phyloP scores from a whole-genome alignment of 176 grass and related monocot genomes.

The Saccharum spontaneum region DNA sequence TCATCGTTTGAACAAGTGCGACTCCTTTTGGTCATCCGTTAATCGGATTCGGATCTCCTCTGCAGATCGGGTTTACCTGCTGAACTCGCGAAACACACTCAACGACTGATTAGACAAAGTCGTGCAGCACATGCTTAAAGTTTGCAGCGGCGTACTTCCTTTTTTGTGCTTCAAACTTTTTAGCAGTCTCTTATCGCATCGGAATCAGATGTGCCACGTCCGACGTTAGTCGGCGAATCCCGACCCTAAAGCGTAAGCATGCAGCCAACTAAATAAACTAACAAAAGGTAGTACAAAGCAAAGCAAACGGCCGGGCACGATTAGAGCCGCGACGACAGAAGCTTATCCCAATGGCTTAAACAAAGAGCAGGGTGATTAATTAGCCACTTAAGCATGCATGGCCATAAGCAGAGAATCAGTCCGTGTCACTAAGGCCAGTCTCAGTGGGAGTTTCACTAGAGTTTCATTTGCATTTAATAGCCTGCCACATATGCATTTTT shows the following conservation, averaged over 20 bases:
- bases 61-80: neutral
- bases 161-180: neutral
- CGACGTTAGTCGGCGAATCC: slow-evolving; percentile 6
- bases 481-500: no score
- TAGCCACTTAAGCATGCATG: neutral
- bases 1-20: neutral
- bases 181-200: neutral
- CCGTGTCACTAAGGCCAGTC: neutral
- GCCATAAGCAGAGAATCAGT: neutral
- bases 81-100: neutral
- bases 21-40: neutral
- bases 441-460: no score
- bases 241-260: neutral
- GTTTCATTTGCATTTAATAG: no score
- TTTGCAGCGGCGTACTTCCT: neutral
- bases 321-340: neutral
- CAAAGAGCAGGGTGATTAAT: neutral
- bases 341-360: slow-evolving; percentile 26
- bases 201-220: slow-evolving; percentile 30
- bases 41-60: no score
- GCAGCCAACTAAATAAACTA: neutral
- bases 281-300: neutral
- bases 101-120: neutral
- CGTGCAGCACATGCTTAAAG: neutral
- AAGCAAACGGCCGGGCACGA: neutral